Evolutionary conservation across 106 monocot genomes (phyloP).

Genomic region (Apostasia ramifera): DNA sequence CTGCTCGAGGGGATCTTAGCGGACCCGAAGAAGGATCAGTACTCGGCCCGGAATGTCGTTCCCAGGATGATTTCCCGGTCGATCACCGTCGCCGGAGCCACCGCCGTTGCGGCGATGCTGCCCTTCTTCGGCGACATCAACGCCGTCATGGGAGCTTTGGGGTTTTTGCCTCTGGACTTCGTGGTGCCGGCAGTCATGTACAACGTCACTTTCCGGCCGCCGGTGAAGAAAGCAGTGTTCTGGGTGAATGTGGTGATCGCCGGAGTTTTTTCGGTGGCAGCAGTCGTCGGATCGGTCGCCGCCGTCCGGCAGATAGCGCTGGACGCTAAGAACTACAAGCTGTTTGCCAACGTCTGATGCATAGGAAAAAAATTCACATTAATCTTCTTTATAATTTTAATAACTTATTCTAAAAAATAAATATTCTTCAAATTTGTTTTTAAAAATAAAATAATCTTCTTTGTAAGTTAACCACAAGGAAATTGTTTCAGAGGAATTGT

Average conservation of each 20-base stretch:
- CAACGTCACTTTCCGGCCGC: slow-evolving; percentile 74
- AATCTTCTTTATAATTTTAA: too few relatives aligned
- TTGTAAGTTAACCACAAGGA: too few relatives aligned
- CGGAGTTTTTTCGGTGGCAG: slow-evolving; percentile 39
- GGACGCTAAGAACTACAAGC: slow-evolving; percentile 19
- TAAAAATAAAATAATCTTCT: too few relatives aligned
- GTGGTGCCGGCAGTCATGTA: slow-evolving; percentile 65
- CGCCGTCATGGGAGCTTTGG: slow-evolving; percentile 76
- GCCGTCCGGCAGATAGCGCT: slow-evolving; percentile 21
- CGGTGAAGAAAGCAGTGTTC: slow-evolving; percentile 39
- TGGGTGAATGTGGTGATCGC: slow-evolving; percentile 65
- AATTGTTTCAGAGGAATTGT: too few relatives aligned
- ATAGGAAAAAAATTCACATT: background rate
- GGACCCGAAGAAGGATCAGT: slow-evolving; percentile 47
- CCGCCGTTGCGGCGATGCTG: slow-evolving; percentile 76
- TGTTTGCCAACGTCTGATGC: slow-evolving; percentile 25
- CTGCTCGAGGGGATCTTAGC: slow-evolving; percentile 65
- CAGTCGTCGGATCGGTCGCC: slow-evolving; percentile 43
- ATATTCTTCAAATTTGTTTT: too few relatives aligned
- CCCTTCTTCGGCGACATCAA: slow-evolving; percentile 97
- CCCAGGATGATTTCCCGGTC: slow-evolving; percentile 70
- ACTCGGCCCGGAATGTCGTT: slow-evolving; percentile 59
- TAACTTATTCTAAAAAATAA: too few relatives aligned
- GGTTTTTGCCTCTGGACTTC: slow-evolving; percentile 88
- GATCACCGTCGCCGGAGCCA: slow-evolving; percentile 39